Conservation (phyloP, 2,329 filamentous ascomycete genomes). For the Phoma herbarum region DNA sequence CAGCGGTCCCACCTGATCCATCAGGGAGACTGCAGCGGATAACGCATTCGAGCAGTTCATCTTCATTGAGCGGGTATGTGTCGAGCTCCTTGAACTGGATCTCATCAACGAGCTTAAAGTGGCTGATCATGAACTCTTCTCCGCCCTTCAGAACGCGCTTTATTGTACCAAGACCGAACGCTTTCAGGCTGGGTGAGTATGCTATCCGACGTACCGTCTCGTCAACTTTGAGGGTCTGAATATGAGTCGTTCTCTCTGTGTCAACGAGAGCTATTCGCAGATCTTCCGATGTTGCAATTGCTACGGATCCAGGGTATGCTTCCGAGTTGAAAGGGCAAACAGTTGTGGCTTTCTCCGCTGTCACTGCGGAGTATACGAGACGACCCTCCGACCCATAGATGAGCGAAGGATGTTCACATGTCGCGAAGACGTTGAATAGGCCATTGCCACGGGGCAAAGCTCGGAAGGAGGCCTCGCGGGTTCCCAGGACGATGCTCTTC, state of each 20-base stretch:
- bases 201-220: conserved; percentile 88
- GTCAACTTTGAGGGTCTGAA: conserved; percentile 78
- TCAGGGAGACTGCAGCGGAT: conserved; percentile 77
- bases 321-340: conserved; percentile 84
- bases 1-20: conserved; percentile 64
- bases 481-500: conserved; percentile 86
- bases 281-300: conserved; percentile 78
- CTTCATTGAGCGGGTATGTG: conserved; percentile 69
- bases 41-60: conserved; percentile 86
- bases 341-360: conserved; percentile 82
- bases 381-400: conserved; percentile 90
- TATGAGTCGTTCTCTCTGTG: conserved; percentile 84
- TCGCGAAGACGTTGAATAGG: conserved; percentile 85
- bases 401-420: conserved; percentile 90
- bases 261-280: conserved; percentile 85
- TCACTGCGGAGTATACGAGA: conserved; percentile 92
- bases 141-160: conserved; percentile 74
- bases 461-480: conserved; percentile 83
- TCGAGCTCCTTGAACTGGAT: conserved; percentile 83
- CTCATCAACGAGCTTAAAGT: conserved; percentile 91
- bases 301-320: conserved; percentile 81
- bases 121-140: conserved; percentile 78
- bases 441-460: conserved; percentile 72
- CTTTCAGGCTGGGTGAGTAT: conserved; percentile 79
- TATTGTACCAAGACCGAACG: conserved; percentile 88